A percentile compares a stretch with the other conserved stretches of the same genome.
These are phyloP conservation scores for Thalassiosira hispida DNA, from an alignment of 352 stramenopile genomes.

Conservation along the genomic window DNA sequence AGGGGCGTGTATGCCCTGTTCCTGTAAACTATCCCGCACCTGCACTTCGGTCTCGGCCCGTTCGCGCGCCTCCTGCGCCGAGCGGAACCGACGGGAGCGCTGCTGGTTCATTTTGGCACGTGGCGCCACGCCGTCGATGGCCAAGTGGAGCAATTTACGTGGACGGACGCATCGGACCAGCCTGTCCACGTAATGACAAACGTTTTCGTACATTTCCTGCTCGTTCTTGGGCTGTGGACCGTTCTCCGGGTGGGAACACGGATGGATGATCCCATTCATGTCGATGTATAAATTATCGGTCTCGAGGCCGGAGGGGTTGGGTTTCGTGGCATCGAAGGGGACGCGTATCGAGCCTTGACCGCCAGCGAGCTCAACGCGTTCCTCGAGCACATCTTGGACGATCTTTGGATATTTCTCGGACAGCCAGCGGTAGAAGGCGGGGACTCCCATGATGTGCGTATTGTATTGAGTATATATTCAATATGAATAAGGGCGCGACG, in stretches of 20 bases:
- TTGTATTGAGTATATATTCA: no score
- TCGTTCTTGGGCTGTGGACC: constrained; percentile 91
- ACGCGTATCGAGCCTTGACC: constrained; percentile 53
- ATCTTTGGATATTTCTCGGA: constrained; percentile 99
- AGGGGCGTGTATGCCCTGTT: constrained; percentile 79
- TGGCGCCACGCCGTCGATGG: constrained; percentile 98
- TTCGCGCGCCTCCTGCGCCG: constrained; percentile 95
- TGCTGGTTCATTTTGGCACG: constrained; percentile 99
- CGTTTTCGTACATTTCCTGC: constrained; percentile 98
- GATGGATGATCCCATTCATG: constrained; percentile 99
- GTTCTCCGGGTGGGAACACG: constrained; percentile 96
- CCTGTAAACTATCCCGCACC: constrained; percentile 91
- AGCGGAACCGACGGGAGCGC: constrained; percentile 94
- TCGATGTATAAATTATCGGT: constrained; percentile 99
- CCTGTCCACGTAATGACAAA: constrained; percentile 94
- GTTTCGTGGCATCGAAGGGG: constrained; percentile 86
- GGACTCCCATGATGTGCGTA: constrained; percentile 92
- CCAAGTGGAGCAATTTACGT: constrained; percentile 95
- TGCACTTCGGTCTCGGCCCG: constrained; percentile 91
- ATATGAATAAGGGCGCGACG: no score
- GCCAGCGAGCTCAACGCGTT: constrained; percentile 68
- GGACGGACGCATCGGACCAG: constrained; percentile 94
- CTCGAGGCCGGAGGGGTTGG: constrained; percentile 88
- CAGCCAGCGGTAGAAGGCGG: constrained; percentile 99
- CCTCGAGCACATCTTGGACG: constrained; percentile 90